Conservation (phyloP, 371 early-diverging fungal genomes). For the Mucor irregularis region DNA sequence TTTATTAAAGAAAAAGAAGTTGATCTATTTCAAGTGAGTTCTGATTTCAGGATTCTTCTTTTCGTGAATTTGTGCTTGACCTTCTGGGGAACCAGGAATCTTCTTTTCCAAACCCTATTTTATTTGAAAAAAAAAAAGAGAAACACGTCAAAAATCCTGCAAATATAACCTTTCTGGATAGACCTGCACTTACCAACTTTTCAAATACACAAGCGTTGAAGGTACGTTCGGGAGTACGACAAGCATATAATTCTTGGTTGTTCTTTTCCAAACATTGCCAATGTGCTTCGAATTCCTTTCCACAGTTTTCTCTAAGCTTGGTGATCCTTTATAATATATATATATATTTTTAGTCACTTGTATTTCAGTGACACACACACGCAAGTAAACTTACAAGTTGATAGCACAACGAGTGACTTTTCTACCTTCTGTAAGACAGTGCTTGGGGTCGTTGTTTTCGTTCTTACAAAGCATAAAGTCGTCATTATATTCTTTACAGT, state of each 20-base stretch:
- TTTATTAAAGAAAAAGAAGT: neutral
- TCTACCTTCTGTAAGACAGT: slow-evolving; percentile 92
- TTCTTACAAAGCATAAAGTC: slow-evolving; percentile 97
- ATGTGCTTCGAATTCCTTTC: slow-evolving; percentile 83
- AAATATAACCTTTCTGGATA: neutral
- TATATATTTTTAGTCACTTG: neutral
- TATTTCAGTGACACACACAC: neutral
- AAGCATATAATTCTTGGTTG: slow-evolving; percentile 84
- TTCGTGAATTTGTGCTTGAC: slow-evolving; percentile 68
- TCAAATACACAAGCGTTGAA: slow-evolving; percentile 92
- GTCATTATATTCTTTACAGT: slow-evolving; percentile 92
- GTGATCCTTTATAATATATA: slow-evolving; percentile 57
- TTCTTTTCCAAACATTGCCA: slow-evolving; percentile 92
- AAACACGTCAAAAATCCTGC: neutral
- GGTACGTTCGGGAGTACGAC: slow-evolving; percentile 78
- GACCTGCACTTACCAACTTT: slow-evolving; percentile 69
- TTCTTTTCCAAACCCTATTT: slow-evolving; percentile 79
- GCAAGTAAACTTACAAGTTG: slow-evolving; percentile 68
- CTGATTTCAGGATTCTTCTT: slow-evolving; percentile 73
- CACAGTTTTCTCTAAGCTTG: slow-evolving; percentile 90
- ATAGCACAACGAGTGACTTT: slow-evolving; percentile 95
- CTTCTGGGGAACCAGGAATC: slow-evolving; percentile 76
- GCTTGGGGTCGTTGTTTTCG: slow-evolving; percentile 86
- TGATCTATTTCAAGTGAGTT: slow-evolving; percentile 39
- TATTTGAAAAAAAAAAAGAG: no score